These are phyloP conservation scores for Barnettozyma sucrosica DNA, from an alignment of 805 yeast genomes.

Conservation along the genomic window DNA sequence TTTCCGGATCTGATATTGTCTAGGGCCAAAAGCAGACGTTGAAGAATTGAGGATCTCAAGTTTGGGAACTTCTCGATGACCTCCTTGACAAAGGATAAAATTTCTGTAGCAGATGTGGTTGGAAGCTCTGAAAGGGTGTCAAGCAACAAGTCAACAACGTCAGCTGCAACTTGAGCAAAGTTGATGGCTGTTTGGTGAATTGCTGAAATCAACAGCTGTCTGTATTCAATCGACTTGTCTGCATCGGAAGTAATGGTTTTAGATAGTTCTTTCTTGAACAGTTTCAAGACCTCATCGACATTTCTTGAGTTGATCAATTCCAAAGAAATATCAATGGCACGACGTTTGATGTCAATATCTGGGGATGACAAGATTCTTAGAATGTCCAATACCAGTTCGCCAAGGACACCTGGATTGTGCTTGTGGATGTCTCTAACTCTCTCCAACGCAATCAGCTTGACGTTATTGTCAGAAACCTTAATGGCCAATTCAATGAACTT, in stretches of 20 bases:
- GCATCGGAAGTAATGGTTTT: conserved; percentile 61
- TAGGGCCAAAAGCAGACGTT: conserved; percentile 56
- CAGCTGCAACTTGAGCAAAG: conserved; percentile 86
- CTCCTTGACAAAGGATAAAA: conserved; percentile 86
- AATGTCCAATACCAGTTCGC: conserved; percentile 79
- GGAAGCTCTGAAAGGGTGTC: conserved; percentile 84
- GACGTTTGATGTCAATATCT: conserved; percentile 84
- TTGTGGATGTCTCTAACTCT: conserved; percentile 72
- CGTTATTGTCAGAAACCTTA: conserved; percentile 92
- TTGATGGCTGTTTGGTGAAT: conserved; percentile 84
- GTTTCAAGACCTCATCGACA: conserved; percentile 88
- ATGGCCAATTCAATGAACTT: conserved; percentile 85
- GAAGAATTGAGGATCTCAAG: conserved; percentile 58
- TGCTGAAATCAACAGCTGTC: conserved; percentile 81
- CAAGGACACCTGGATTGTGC: conserved; percentile 74
- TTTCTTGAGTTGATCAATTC: conserved; percentile 78
- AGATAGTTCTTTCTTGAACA: conserved; percentile 86
- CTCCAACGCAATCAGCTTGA: conserved; percentile 86
- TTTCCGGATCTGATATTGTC: conserved; percentile 75
- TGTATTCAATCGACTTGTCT: conserved; percentile 79
- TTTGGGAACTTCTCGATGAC: conserved; percentile 89
- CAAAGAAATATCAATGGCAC: conserved; percentile 81
- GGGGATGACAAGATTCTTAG: conserved; percentile 81
- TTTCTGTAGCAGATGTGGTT: conserved; percentile 82
- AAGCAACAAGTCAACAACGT: conserved; percentile 80